Conservation (phyloP, 805 yeast species). For the Suhomyces vadensis region DNA sequence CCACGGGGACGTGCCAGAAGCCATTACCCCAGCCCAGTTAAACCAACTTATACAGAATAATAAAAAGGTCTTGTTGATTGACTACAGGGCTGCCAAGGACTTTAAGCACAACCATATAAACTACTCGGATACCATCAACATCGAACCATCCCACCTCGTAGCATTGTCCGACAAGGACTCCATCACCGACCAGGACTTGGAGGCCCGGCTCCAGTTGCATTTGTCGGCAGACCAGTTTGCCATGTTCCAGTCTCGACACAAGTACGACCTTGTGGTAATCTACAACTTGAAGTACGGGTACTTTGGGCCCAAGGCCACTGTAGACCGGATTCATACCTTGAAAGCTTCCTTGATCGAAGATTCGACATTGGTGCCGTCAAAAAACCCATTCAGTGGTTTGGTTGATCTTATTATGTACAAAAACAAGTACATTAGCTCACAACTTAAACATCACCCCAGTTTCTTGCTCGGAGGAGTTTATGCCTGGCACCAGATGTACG, state of each 20-base stretch:
- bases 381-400: slow-evolving; percentile 60
- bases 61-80: slow-evolving; percentile 57
- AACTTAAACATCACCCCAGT: slow-evolving; percentile 32
- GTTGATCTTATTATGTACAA: slow-evolving; percentile 32
- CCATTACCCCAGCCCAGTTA: slow-evolving; percentile 22
- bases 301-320: slow-evolving; percentile 14
- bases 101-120: slow-evolving; percentile 66
- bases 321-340: slow-evolving; percentile 36
- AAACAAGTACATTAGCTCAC: slow-evolving; percentile 35
- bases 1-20: slow-evolving; percentile 4
- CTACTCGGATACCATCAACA: slow-evolving; percentile 59
- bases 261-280: slow-evolving; percentile 63
- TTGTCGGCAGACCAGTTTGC: slow-evolving; percentile 57
- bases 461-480: slow-evolving; percentile 40
- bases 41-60: slow-evolving; percentile 6
- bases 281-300: slow-evolving; percentile 53
- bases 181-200: slow-evolving; percentile 64
- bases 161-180: slow-evolving; percentile 28
- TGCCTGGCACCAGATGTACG: slow-evolving; percentile 33
- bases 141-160: slow-evolving; percentile 57
- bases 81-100: slow-evolving; percentile 61
- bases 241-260: slow-evolving; percentile 52
- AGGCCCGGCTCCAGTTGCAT: slow-evolving; percentile 54
- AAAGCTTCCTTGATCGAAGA: slow-evolving; percentile 36
- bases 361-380: slow-evolving; percentile 41